phyloP scores from a whole-genome alignment of 202 grass and related monocot species.

The Bolboschoenoplectus hybrid region DNA sequence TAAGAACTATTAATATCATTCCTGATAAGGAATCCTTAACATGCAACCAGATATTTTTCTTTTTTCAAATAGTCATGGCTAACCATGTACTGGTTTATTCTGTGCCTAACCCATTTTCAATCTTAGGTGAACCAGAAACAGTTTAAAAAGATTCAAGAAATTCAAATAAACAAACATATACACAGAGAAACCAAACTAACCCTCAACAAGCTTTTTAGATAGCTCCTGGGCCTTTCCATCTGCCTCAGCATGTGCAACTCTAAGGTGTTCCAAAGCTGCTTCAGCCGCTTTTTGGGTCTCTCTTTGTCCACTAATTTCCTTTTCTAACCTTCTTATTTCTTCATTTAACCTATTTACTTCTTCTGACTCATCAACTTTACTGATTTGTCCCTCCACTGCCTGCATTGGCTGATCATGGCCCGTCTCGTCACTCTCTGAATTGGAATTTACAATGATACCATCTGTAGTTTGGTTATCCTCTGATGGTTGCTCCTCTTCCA shows the following conservation, averaged over 20 bases:
- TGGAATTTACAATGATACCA: slow-evolving; percentile 30
- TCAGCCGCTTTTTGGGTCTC: slow-evolving; percentile 78
- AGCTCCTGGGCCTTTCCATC: slow-evolving; percentile 83
- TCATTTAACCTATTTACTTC: slow-evolving; percentile 56
- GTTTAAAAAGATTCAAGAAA: not conserved
- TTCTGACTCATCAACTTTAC: slow-evolving; percentile 43
- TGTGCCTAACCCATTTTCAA: not conserved
- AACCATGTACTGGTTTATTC: not conserved
- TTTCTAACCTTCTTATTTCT: slow-evolving; percentile 62
- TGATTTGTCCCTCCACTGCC: slow-evolving; percentile 24
- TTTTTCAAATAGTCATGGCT: not conserved
- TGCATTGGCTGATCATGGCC: slow-evolving; percentile 50
- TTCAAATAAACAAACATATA: slow-evolving; percentile 9
- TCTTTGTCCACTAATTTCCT: slow-evolving; percentile 66
- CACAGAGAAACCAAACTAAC: slow-evolving; percentile 49
- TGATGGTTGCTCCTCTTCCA: slow-evolving; percentile 37
- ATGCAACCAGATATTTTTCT: not conserved
- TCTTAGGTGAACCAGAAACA: not conserved
- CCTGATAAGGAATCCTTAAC: not conserved
- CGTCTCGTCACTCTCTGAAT: slow-evolving; percentile 35
- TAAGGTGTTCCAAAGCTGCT: slow-evolving; percentile 79
- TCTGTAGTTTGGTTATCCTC: slow-evolving; percentile 11
- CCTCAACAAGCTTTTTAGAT: slow-evolving; percentile 70
- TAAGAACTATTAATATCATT: slow-evolving; percentile 8
- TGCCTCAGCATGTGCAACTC: slow-evolving; percentile 68